Base-by-base conservation (phyloP, 805 yeast genomes). In the Saccharomycopsis malanga region DNA sequence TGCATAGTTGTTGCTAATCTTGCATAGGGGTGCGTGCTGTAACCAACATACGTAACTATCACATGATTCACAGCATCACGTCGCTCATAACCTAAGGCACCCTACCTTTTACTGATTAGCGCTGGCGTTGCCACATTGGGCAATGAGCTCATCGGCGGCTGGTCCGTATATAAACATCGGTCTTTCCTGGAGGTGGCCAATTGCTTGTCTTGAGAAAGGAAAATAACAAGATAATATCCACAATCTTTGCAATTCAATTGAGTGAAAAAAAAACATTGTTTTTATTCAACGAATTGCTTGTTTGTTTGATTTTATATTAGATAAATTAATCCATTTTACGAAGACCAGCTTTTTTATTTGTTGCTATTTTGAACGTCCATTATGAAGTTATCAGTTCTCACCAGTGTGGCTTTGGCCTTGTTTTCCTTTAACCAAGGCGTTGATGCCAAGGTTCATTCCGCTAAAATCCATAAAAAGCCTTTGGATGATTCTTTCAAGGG, bases 391-490 rank as follows among this genome's bases (percentile, higher is more conserved):
- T 39, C 47, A 14, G 43, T 38, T 20, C 41, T 51, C 24, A 30
- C 49, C 24, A 44, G 29, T 21, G 38, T 51, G 39, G 47, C 49
- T 4, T 29, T 48, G 24, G 50, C 46, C 4, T 39, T 51, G 29
- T 25, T 42, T 14, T 23, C 44, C 14, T 30, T 45, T 17, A 27
- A 29, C 25, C 32, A 57, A 12, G 52, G 44, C 18, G 74, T 63
- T 18, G 71, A 74, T 37, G 82, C 78, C 42, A 77, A 71, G 53
- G 68, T 68, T 14, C 77, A 71, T 62, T 68, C 73, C 40, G 76
- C 82, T 40, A 74, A 75, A 56, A 72, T 83, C 59, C 71, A 74
- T 58, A 81, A 79, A 65, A 70, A 73, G 34, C 74, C 86, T 4
- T 61, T 72, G 27, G 79, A 73, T 38, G 82, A 79, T 50, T 72